Evolutionary conservation across 2,329 filamentous ascomycete genomes (phyloP), one percentile per base, ranked within the genome.

Genomic region (Paramyrothecium sp.): DNA sequence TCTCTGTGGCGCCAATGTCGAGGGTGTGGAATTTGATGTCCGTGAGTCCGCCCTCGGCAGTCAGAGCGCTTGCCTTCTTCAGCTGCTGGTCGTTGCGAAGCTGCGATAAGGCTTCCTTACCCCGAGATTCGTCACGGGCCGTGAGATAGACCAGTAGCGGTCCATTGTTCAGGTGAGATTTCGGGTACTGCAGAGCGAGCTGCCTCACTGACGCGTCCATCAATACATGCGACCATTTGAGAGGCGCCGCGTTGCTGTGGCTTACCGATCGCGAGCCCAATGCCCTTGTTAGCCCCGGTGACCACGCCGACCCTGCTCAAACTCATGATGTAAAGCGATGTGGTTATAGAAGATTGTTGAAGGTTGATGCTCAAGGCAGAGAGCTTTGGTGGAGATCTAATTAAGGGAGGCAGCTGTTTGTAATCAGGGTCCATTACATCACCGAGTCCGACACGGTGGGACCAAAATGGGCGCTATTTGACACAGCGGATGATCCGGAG

Each of bases 171-270:
- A 53, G 7, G 4, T 30, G 30, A 3, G 51, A 53, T 33, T 30
- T 41, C 26, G 51, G 51, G 22, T 53, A 53, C 33, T 53, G 51
- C 16, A 53, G 51, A 13, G 51, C 51, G 33, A 53, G 51, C 51
- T 53, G 51, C 10, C 51, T 12, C 30, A 53, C 51, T 53, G 26
- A 8, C 38, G 38, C n/a, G 38, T 7, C n/a, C 5, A 22, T 26
- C 49, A 51, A 23, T 21, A 50, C 7, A 10, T 8, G 19, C 22
- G 12, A 19, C 21, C 21, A 16, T 23, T 23, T 12, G 21, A 3
- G 21, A 26, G 23, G 23, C 10, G 10, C 26, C 10, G 26, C 26
- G 4, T 19, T 12, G 49, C 5, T 26, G 49, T 4, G 7, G 19
- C 51, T 17, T 17, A 53, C 51, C 51, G 16, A 53, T 53, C n/a